phyloP scores from a whole-genome alignment of 1,139 yeast species.

The Suhomyces chickasaworum region DNA sequence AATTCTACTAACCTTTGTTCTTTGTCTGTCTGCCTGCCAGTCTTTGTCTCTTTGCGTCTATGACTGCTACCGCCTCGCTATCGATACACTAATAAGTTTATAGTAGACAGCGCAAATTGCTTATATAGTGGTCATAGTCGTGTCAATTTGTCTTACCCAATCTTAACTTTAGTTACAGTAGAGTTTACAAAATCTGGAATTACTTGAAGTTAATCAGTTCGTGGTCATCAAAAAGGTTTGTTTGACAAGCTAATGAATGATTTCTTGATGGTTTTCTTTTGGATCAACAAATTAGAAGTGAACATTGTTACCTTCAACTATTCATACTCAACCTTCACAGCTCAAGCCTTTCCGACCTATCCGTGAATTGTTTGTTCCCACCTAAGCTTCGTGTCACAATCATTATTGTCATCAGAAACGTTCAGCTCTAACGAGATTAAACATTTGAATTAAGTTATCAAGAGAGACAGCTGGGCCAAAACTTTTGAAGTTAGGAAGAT shows the following conservation, averaged over 20 bases:
- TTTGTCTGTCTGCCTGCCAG: constrained; percentile 9
- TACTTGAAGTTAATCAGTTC: constrained; percentile 1
- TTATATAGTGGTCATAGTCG: constrained; percentile 11
- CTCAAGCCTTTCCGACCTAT: constrained; percentile 1
- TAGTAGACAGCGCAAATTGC: constrained; percentile 12
- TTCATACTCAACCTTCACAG: neutral
- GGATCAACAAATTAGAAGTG: neutral
- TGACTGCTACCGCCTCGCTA: constrained; percentile 15
- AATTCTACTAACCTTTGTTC: constrained; percentile 11
- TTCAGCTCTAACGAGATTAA: neutral
- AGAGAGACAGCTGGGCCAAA: neutral
- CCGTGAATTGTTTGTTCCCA: neutral
- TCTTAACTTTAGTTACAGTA: constrained; percentile 4
- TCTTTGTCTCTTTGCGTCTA: constrained; percentile 13
- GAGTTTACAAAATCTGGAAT: constrained; percentile 5
- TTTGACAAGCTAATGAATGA: neutral
- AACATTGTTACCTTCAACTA: neutral
- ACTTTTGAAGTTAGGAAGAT: neutral
- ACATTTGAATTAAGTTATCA: neutral
- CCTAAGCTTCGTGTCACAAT: neutral
- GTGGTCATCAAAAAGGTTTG: constrained; percentile 3
- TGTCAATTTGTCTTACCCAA: constrained; percentile 4
- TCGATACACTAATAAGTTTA: constrained; percentile 12
- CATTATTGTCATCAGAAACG: too few species aligned
- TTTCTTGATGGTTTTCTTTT: neutral